phyloP scores from a whole-genome alignment of 1,139 yeast genomes.

The Suzukiozyma palmioleophila region DNA sequence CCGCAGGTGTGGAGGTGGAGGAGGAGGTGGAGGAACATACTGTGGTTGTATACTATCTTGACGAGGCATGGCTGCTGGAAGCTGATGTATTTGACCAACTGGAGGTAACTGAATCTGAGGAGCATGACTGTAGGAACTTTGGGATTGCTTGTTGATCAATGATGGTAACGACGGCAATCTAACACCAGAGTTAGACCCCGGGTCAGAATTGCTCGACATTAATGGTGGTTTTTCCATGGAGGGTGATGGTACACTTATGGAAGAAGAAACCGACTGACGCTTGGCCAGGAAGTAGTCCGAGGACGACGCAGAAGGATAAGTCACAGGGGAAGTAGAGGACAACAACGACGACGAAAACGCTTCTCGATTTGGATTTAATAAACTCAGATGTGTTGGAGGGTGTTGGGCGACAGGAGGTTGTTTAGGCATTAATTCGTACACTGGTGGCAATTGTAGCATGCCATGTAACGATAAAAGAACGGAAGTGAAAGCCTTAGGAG shows the following conservation, averaged over 20 bases:
- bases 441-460: slow-evolving; percentile 36
- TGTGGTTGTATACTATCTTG: slow-evolving; percentile 1
- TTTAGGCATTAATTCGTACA: slow-evolving; percentile 26
- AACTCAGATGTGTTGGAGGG: background rate
- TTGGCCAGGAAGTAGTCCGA: slow-evolving; percentile 1
- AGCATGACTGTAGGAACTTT: background rate
- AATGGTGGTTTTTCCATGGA: background rate
- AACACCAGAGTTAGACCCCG: background rate
- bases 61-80: slow-evolving; percentile 2
- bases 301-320: slow-evolving; percentile 3
- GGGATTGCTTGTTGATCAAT: background rate
- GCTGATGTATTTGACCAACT: slow-evolving; percentile 1
- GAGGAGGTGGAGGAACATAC: slow-evolving; percentile 5
- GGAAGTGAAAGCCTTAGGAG: too few species aligned
- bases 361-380: background rate
- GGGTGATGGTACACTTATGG: slow-evolving; percentile 1
- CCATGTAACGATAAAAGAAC: background rate
- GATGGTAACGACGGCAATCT: background rate
- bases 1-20: slow-evolving; percentile 5
- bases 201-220: background rate
- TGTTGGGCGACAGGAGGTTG: background rate
- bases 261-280: slow-evolving; percentile 5
- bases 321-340: slow-evolving; percentile 4
- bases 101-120: background rate
- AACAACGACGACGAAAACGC: slow-evolving; percentile 4